Conservation (phyloP, 2,329 filamentous ascomycete genomes). For the Alternaria gaisen region DNA sequence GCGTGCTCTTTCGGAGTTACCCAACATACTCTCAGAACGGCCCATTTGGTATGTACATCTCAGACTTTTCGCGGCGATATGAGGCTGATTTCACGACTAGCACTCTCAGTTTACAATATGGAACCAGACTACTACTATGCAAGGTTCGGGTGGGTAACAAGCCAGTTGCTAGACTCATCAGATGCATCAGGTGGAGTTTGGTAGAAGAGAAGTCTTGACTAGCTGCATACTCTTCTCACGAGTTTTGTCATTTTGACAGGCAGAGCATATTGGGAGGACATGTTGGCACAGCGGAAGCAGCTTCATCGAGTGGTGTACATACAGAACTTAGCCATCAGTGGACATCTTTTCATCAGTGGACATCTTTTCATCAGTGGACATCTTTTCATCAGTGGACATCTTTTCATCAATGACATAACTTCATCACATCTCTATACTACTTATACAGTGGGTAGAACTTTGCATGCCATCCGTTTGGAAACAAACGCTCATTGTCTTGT, state of each 20-base stretch:
- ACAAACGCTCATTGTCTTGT: slow-evolving; percentile 2
- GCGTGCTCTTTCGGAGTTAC: too few relatives aligned
- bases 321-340: not conserved
- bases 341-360: not conserved
- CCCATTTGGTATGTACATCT: not conserved
- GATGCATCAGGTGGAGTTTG: not conserved
- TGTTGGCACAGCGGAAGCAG: not conserved
- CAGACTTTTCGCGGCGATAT: not conserved
- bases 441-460: not conserved
- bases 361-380: not conserved
- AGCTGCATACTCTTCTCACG: not conserved
- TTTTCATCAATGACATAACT: not conserved
- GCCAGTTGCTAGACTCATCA: not conserved
- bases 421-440: not conserved
- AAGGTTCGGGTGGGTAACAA: not conserved
- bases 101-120: not conserved
- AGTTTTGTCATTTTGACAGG: not conserved
- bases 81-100: too few relatives aligned
- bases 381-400: not conserved
- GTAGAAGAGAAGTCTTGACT: not conserved
- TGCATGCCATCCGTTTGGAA: not conserved
- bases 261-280: not conserved
- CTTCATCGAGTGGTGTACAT: not conserved
- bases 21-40: not conserved
- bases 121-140: not conserved